phyloP scores from a whole-genome alignment of 2,329 filamentous ascomycete genomes.

The Graphilbum ipis-grandicollis region DNA sequence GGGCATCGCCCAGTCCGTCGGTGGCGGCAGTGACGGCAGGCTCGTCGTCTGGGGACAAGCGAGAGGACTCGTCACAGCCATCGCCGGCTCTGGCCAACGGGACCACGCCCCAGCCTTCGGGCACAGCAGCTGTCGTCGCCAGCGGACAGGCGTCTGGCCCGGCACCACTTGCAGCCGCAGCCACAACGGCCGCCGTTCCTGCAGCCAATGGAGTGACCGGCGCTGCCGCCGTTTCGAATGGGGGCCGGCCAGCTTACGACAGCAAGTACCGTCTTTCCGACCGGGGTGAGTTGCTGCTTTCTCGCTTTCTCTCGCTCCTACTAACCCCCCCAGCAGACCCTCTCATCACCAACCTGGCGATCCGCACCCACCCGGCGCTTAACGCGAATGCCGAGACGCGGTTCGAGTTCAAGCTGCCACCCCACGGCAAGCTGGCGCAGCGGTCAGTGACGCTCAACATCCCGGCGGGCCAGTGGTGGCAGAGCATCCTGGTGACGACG shows the following conservation, averaged over 20 bases:
- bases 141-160: background rate
- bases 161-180: slow-evolving; percentile 1
- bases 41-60: slow-evolving; percentile 16
- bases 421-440: slow-evolving; percentile 47
- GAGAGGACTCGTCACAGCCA: slow-evolving; percentile 17
- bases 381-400: slow-evolving; percentile 31
- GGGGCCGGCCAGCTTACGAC: slow-evolving; percentile 14
- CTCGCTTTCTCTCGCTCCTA: too few species aligned
- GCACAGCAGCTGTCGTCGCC: background rate
- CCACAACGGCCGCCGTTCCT: too few species aligned
- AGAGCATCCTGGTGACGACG: slow-evolving; percentile 54
- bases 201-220: background rate
- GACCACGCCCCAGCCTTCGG: slow-evolving; percentile 10
- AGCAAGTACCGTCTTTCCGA: slow-evolving; percentile 19
- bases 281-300: too few species aligned
- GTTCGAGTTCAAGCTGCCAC: slow-evolving; percentile 45
- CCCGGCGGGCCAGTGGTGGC: slow-evolving; percentile 46
- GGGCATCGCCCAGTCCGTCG: slow-evolving; percentile 29
- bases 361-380: slow-evolving; percentile 52
- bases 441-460: slow-evolving; percentile 59
- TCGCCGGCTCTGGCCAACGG: slow-evolving; percentile 11
- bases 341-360: slow-evolving; percentile 46
- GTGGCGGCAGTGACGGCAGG: too few species aligned
- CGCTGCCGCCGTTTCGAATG: background rate
- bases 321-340: too few species aligned